Conservation (phyloP, 202 grass and related monocot species). For the Carex arenaria region DNA sequence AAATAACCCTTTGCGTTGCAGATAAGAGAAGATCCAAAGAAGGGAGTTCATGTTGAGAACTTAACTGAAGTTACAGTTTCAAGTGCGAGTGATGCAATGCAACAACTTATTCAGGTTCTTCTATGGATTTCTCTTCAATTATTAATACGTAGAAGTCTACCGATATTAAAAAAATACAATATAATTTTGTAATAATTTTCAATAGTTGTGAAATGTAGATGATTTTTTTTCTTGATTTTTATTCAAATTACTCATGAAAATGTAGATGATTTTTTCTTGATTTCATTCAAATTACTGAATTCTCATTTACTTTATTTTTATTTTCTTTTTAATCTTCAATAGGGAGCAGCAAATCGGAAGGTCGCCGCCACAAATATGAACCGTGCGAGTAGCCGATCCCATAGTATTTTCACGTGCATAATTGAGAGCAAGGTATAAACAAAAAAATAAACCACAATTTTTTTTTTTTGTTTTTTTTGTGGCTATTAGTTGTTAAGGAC, state of each 20-base stretch:
- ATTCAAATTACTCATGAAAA: background rate
- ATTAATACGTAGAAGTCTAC: background rate
- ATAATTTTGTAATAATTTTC: background rate
- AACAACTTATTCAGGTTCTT: conserved; percentile 65
- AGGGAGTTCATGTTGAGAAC: conserved; percentile 93
- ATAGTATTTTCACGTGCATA: conserved; percentile 96
- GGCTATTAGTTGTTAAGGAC: background rate
- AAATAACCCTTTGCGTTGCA: conserved; percentile 18
- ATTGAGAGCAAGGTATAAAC: conserved; percentile 91
- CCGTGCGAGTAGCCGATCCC: conserved; percentile 89
- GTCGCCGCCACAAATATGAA: conserved; percentile 99
- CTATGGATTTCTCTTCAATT: background rate
- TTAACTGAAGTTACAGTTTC: conserved; percentile 76
- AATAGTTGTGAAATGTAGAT: background rate
- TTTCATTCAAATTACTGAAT: background rate
- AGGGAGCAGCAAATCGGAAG: conserved; percentile 95
- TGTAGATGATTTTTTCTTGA: background rate
- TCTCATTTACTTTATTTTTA: background rate
- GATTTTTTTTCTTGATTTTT: too few relatives aligned
- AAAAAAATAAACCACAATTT: background rate
- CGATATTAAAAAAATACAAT: background rate
- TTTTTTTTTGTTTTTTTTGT: background rate
- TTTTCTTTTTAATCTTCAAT: conserved; percentile 32
- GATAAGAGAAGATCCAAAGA: conserved; percentile 95
- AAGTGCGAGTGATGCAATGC: conserved; percentile 89